These are phyloP conservation scores for Tolypocladium guangdongense DNA, from an alignment of 2,329 filamentous ascomycete genomes.

Conservation along the genomic window DNA sequence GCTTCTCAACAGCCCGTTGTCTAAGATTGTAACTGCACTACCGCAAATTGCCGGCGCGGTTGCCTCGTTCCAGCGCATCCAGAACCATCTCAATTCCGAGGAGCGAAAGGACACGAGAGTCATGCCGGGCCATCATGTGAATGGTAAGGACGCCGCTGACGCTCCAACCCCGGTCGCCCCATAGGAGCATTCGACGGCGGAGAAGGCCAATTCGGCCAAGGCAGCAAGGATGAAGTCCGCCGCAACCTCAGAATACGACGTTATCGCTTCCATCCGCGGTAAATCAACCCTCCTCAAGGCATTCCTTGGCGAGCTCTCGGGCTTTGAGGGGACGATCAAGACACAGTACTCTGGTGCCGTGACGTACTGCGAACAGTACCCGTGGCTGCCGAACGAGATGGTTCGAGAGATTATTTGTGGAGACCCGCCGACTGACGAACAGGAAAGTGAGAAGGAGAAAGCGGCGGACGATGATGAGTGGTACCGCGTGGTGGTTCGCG, in stretches of 20 bases:
- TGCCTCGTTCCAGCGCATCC: constrained; percentile 14
- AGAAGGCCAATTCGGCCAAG: background rate
- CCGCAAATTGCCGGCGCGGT: constrained; percentile 8
- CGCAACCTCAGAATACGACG: background rate
- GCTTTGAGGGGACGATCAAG: constrained; percentile 7
- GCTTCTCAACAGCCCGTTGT: constrained; percentile 11
- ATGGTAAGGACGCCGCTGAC: background rate
- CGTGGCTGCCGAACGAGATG: constrained; percentile 13
- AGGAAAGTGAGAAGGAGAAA: background rate
- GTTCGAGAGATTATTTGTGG: constrained; percentile 18
- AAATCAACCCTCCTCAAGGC: constrained; percentile 13
- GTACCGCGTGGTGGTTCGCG: constrained; percentile 12
- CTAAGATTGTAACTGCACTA: constrained; percentile 10
- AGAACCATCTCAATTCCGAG: constrained; percentile 12
- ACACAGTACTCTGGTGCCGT: constrained; percentile 9
- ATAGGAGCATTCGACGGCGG: background rate
- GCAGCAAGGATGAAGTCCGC: background rate
- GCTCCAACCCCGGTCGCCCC: background rate
- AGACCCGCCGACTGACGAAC: constrained; percentile 32
- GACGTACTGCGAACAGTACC: constrained; percentile 12
- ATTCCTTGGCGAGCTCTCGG: constrained; percentile 13
- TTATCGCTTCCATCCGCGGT: background rate
- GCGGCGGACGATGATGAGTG: constrained; percentile 7
- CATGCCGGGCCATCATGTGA: background rate
- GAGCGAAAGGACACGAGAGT: constrained; percentile 8